Evolutionary conservation across 2,329 filamentous ascomycete genomes (phyloP), one percentile per base, ranked within the genome.

Genomic region (Plectosphaerella sp.): DNA sequence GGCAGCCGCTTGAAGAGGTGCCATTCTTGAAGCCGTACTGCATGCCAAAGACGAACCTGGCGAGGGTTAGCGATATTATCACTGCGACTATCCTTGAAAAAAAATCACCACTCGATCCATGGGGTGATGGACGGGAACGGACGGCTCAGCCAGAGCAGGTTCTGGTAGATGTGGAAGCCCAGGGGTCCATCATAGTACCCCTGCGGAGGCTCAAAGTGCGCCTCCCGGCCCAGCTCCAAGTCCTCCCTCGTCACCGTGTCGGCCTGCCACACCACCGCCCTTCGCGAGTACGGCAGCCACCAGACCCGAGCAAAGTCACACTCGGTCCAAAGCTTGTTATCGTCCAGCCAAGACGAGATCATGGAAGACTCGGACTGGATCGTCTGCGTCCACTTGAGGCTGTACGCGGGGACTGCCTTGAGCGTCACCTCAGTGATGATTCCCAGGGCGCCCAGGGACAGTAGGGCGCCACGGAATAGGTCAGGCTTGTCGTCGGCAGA

Each of bases 221-320:
- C 75, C 52, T 86, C 81, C 9, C 82, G 74, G 1, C 49, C 36
- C 46, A 33, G 9, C 82, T 74, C 28, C 28, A 33, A 33, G 11
- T 33, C 28, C 8, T 33, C 28, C 28, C 8, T 45, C 16, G 37
- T 48, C 1, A 89, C 91, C 66, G 88, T 88, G 47, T 91, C 80
- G n/a, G 91, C 94, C 41, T 83, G 82, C 94, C 94, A 99, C 45
- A 95, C 82, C 46, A 97, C 89, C 1, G 90, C 91, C 45, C 90
- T 82, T 51, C 90, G 83, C 65, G 89, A 91, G 72, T 97, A 96
- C 0, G 94, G 94, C 65, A 96, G 86, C 94, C 94, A 99, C 93
- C 94, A 99, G 25, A 97, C 91, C 25, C 94, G 82, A 22, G 94
- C 90, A 64, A 93, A 99, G 68, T 97, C 91, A 55, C 86, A 84